Evolutionary conservation across 2,329 filamentous ascomycete genomes (phyloP).

Genomic region (Thielaviopsis musarum): DNA sequence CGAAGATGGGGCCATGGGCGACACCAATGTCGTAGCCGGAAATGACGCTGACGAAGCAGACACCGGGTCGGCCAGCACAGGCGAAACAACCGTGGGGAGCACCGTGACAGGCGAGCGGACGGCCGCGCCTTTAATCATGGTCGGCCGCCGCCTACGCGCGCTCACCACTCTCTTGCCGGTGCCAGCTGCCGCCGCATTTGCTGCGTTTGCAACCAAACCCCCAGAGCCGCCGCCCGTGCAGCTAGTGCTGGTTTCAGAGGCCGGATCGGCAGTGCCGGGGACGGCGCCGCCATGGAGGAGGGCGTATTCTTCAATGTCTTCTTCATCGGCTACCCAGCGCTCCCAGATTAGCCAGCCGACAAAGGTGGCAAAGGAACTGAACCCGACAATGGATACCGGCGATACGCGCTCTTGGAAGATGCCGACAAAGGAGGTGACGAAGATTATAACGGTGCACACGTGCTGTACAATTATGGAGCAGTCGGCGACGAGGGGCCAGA

Average conservation of each 20-base stretch:
- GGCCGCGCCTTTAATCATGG: conserved; percentile 12
- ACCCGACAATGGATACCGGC: conserved; percentile 74
- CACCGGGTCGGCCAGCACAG: conserved; percentile 29
- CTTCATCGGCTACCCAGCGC: conserved; percentile 64
- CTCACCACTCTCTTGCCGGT: conserved; percentile 9
- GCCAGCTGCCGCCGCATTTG: conserved; percentile 4
- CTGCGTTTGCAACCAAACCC: neutral
- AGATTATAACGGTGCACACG: conserved; percentile 86
- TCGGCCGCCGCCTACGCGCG: conserved; percentile 8
- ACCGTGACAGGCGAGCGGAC: conserved; percentile 9
- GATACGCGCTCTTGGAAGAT: conserved; percentile 81
- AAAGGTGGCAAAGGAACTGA: conserved; percentile 67
- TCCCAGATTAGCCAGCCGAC: conserved; percentile 87
- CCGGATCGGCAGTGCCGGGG: neutral
- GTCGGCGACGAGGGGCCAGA: conserved; percentile 91
- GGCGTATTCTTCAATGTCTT: conserved; percentile 29
- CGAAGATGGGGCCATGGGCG: conserved; percentile 20
- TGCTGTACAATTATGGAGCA: conserved; percentile 95
- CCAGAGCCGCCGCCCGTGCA: neutral
- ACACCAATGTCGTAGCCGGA: conserved; percentile 38
- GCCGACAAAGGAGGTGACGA: conserved; percentile 81
- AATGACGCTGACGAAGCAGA: neutral
- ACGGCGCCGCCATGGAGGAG: conserved; percentile 15
- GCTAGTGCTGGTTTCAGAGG: neutral
- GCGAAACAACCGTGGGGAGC: conserved; percentile 14